Evolutionary conservation across 2,329 filamentous ascomycete genomes (phyloP).

Genomic region (Didymella pinodella): DNA sequence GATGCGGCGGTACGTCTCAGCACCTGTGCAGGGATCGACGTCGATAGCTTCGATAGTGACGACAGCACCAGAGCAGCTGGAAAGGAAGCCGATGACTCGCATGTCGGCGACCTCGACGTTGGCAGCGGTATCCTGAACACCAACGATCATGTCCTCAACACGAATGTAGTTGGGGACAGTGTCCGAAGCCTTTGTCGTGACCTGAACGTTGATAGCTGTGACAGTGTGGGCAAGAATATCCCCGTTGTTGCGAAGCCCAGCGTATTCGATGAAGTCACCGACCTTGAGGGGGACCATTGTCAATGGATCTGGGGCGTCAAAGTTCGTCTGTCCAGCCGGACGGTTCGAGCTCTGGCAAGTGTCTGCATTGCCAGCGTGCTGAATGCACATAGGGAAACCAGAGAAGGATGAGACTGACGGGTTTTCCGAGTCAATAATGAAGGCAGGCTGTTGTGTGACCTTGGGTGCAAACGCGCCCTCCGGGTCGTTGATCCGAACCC

Average conservation of each 20-base stretch:
- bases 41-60: constrained; percentile 53
- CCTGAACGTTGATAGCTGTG: constrained; percentile 52
- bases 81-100: constrained; percentile 49
- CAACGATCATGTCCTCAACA: constrained; percentile 55
- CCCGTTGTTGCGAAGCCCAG: constrained; percentile 43
- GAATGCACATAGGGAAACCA: constrained; percentile 63
- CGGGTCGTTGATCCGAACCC: constrained; percentile 56
- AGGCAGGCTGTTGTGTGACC: constrained; percentile 46
- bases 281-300: constrained; percentile 53
- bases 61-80: constrained; percentile 44
- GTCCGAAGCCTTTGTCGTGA: constrained; percentile 43
- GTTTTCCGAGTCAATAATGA: constrained; percentile 59
- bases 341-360: constrained; percentile 51
- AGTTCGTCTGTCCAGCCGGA: constrained; percentile 37
- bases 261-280: constrained; percentile 55
- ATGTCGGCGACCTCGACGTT: constrained; percentile 50
- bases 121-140: constrained; percentile 47
- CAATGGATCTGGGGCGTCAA: constrained; percentile 48
- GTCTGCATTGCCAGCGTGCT: constrained; percentile 49
- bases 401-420: constrained; percentile 59
- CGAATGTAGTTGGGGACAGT: constrained; percentile 52
- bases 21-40: constrained; percentile 55
- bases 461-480: constrained; percentile 53
- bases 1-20: constrained; percentile 47
- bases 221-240: constrained; percentile 52